Evolutionary conservation across 768 basidiomycete species (phyloP).

Genomic region (Russula sp.): DNA sequence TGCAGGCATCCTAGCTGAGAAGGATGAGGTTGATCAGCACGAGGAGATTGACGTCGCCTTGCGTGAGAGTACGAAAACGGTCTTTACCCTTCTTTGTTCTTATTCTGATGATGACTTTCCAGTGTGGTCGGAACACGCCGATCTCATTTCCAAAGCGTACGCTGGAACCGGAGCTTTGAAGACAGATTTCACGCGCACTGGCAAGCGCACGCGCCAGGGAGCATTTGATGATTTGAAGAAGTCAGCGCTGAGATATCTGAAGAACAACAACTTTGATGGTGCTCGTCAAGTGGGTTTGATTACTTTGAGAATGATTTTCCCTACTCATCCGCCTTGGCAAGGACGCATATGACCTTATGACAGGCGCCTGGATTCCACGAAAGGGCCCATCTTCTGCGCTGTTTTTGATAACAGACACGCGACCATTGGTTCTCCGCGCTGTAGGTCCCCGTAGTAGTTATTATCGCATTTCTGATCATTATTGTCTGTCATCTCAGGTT

Average conservation of each 20-base stretch:
- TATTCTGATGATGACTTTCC: constrained; percentile 10
- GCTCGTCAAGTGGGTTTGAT: constrained; percentile 58
- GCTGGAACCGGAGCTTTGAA: constrained; percentile 94
- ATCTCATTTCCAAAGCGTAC: constrained; percentile 83
- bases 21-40: constrained; percentile 75
- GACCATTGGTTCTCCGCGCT: constrained; percentile 78
- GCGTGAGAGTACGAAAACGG: constrained; percentile 63
- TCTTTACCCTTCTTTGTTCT: not conserved
- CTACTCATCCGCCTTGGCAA: constrained; percentile 26
- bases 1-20: constrained; percentile 62
- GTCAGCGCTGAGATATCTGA: constrained; percentile 75
- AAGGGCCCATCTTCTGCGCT: constrained; percentile 61
- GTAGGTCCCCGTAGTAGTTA: constrained; percentile 39
- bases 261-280: constrained; percentile 97
- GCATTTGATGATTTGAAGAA: constrained; percentile 81
- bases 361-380: constrained; percentile 84
- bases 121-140: constrained; percentile 99
- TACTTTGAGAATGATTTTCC: not conserved
- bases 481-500: constrained; percentile 42
- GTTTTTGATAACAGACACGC: constrained; percentile 66
- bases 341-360: constrained; percentile 93
- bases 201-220: constrained; percentile 78
- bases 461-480: constrained; percentile 1
- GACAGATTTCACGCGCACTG: constrained; percentile 93
- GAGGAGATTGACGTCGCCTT: constrained; percentile 74